Conservation (phyloP, 768 basidiomycete genomes). For the Wakefieldia striispora region DNA sequence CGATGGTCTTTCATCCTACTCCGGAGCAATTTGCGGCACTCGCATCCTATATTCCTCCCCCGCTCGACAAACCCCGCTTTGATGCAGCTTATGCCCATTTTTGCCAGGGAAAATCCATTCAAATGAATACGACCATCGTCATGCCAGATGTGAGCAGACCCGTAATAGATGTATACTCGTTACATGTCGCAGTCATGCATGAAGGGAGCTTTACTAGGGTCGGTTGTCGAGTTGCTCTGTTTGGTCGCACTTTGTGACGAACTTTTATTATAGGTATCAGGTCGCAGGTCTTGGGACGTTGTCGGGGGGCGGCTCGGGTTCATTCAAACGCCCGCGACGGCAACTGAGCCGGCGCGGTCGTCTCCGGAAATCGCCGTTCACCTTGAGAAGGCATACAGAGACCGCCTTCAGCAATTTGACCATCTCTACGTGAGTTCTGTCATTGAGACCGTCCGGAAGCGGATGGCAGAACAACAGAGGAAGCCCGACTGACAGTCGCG, state of each 20-base stretch:
- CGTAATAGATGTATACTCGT: constrained; percentile 28
- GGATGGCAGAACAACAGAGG: constrained; percentile 32
- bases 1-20: constrained; percentile 13
- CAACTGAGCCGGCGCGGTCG: constrained; percentile 22
- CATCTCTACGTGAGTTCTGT: constrained; percentile 33
- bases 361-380: constrained; percentile 26
- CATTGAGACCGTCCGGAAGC: constrained; percentile 30
- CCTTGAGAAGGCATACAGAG: constrained; percentile 26
- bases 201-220: constrained; percentile 30
- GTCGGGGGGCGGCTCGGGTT: constrained; percentile 29
- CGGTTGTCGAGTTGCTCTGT: constrained; percentile 7
- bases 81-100: constrained; percentile 28
- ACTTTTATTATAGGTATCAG: constrained; percentile 17
- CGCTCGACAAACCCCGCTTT: constrained; percentile 29
- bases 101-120: constrained; percentile 27
- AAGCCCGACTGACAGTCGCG: constrained; percentile 21
- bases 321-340: constrained; percentile 20
- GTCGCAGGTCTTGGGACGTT: constrained; percentile 27
- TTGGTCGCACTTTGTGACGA: not conserved
- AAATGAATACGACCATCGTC: constrained; percentile 26
- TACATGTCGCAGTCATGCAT: constrained; percentile 34
- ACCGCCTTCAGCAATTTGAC: constrained; percentile 33
- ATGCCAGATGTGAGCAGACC: constrained; percentile 28
- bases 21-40: constrained; percentile 27
- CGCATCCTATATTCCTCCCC: constrained; percentile 27